Evolutionary conservation across 1,139 yeast species (phyloP).

Genomic region (Saccharomycopsis phalli): DNA sequence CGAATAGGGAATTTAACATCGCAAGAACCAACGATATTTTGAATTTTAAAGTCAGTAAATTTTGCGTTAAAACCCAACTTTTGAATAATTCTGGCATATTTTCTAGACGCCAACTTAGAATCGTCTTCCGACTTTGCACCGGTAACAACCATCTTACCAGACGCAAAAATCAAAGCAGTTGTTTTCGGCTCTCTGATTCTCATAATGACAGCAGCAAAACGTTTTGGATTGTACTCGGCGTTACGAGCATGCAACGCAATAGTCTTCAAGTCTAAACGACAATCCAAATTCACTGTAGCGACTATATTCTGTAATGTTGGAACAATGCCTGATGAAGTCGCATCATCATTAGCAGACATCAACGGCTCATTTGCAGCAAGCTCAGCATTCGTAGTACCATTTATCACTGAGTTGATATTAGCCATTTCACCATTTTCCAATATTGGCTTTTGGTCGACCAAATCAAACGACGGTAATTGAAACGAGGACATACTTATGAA

Average conservation of each 20-base stretch:
- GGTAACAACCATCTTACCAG: constrained; percentile 99
- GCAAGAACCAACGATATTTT: constrained; percentile 96
- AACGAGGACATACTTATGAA: constrained; percentile 1
- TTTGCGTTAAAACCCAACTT: constrained; percentile 94
- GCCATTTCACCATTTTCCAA: constrained; percentile 8
- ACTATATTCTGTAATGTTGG: constrained; percentile 96
- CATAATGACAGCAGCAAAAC: constrained; percentile 99
- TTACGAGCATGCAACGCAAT: constrained; percentile 98
- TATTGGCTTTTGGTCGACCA: constrained; percentile 9
- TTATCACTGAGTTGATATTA: not conserved
- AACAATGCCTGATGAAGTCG: constrained; percentile 83
- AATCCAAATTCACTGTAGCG: constrained; percentile 94
- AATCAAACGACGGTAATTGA: constrained; percentile 7
- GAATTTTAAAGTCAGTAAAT: constrained; percentile 95
- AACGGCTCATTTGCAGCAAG: constrained; percentile 5
- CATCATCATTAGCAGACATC: constrained; percentile 37
- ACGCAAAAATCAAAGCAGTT: constrained; percentile 94
- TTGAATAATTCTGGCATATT: constrained; percentile 95
- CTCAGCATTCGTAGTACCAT: constrained; percentile 3
- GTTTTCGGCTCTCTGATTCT: constrained; percentile 98
- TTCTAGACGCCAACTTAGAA: constrained; percentile 92
- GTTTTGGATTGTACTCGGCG: constrained; percentile 96
- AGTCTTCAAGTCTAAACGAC: constrained; percentile 90
- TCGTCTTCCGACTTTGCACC: constrained; percentile 99
- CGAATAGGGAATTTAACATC: constrained; percentile 97